Evolutionary conservation across 495 filamentous ascomycete genomes (phyloP), one percentile per base, ranked within the genome.

Genomic region (Aspergillus indologenus): DNA sequence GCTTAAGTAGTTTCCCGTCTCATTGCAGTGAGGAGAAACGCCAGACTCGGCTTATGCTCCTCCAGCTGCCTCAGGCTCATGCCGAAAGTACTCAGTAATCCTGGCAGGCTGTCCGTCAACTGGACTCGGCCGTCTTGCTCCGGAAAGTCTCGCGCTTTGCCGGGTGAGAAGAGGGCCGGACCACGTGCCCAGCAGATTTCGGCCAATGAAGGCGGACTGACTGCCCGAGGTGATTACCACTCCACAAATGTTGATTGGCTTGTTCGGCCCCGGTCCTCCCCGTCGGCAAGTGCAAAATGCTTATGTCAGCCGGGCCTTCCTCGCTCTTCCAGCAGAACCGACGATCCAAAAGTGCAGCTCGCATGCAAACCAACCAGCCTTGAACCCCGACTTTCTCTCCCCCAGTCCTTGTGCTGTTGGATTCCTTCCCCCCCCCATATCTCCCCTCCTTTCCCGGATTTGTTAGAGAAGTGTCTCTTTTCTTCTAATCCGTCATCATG

Each of bases 401-500:
- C 61, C 62, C 69, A 62, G 62, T 53, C 57, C 57, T 43, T 63
- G 60, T 62, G 63, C 58, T 64, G 42, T 53, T 62, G 62, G 60
- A 70, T 43, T 42, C 59, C 54, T 51, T 49, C 45, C 48, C 40
- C 59, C 29, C n/a, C n/a, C n/a, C n/a, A n/a, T n/a, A 47, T 55
- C 45, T 45, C 42, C 46, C 42, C 47, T 46, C 48, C 52, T 49
- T 65, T 62, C 34, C 34, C 58, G 54, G 71, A 65, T 58, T 70
- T 61, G 63, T 62, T 71, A 65, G 70, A 52, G 63, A 68, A 61
- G 59, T 52, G 56, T 58, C 58, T 61, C 56, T 57, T 65, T 59
- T 68, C 63, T 68, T 67, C 60, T 69, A 60, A 73, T 69, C 66
- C 68, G 68, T 60, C 74, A 78, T 68, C 59, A 85, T 85, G 84